These are phyloP conservation scores for Elaeis oleifera DNA, from an alignment of 202 grass and related monocot genomes.

Conservation along the genomic window DNA sequence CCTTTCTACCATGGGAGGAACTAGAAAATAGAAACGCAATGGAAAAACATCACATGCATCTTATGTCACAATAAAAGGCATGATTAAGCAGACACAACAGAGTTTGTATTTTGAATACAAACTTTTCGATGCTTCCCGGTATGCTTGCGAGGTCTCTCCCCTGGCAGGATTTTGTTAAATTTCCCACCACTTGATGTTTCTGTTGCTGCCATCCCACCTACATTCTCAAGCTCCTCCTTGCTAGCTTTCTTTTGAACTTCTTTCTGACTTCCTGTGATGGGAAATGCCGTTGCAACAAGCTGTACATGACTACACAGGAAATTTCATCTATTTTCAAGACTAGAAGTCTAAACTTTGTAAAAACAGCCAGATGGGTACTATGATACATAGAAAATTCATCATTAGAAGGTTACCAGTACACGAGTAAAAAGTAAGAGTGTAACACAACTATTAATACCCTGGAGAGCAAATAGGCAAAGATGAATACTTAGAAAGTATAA, in stretches of 20 bases:
- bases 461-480: no score
- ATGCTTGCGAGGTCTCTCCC: slow-evolving; percentile 79
- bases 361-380: no score
- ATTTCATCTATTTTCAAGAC: not conserved
- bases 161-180: slow-evolving; percentile 76
- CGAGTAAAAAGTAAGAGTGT: no score
- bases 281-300: slow-evolving; percentile 69
- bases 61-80: slow-evolving; percentile 1
- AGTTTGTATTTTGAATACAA: not conserved
- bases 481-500: no score
- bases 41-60: no score
- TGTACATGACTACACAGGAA: slow-evolving; percentile 67
- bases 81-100: not conserved
- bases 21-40: slow-evolving; percentile 25
- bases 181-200: slow-evolving; percentile 88
- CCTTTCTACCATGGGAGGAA: slow-evolving; percentile 83
- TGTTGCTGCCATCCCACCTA: slow-evolving; percentile 69
- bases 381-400: no score
- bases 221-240: slow-evolving; percentile 83
- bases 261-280: slow-evolving; percentile 64
- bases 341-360: not conserved
- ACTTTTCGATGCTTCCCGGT: slow-evolving; percentile 83
- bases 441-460: no score
- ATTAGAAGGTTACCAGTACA: no score
- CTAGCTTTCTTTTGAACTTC: slow-evolving; percentile 63